Percentiles rank a stretch among this genome's conserved stretches.
phyloP scores from a whole-genome alignment of 305 asterid genomes.

The Coffea humblotiana region DNA sequence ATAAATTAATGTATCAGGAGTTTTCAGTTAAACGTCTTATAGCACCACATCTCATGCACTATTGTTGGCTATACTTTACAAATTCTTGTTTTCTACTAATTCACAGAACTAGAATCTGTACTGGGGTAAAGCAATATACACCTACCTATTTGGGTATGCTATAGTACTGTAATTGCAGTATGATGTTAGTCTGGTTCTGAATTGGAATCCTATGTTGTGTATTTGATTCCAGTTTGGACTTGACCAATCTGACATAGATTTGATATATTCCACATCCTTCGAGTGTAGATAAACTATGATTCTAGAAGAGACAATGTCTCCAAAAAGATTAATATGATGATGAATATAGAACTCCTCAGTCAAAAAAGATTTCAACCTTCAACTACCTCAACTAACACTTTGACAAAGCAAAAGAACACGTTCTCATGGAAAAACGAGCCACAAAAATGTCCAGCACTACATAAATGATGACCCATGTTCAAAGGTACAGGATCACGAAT shows the following conservation, averaged over 20 bases:
- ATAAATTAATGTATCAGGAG: background rate
- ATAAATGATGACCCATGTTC: background rate
- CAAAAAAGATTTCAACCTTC: conserved; percentile 8
- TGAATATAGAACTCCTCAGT: background rate
- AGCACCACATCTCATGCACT: no score
- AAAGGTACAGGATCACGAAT: background rate
- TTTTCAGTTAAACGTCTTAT: background rate
- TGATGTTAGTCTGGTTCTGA: background rate
- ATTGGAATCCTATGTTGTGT: background rate
- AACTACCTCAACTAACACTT: conserved; percentile 15
- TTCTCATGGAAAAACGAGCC: background rate
- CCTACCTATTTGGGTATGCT: background rate
- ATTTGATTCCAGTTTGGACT: background rate
- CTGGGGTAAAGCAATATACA: background rate
- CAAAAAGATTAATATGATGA: background rate
- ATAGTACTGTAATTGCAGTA: background rate
- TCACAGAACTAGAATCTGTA: background rate
- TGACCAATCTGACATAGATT: background rate
- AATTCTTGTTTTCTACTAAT: background rate
- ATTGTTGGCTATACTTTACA: background rate
- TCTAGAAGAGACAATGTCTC: background rate
- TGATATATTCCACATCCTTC: background rate
- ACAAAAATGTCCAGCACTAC: background rate
- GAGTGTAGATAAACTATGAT: background rate
- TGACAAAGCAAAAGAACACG: conserved; percentile 12